Evolutionary conservation across 169 alveolate species (phyloP).

Genomic region (Cyclospora cayetanensis): DNA sequence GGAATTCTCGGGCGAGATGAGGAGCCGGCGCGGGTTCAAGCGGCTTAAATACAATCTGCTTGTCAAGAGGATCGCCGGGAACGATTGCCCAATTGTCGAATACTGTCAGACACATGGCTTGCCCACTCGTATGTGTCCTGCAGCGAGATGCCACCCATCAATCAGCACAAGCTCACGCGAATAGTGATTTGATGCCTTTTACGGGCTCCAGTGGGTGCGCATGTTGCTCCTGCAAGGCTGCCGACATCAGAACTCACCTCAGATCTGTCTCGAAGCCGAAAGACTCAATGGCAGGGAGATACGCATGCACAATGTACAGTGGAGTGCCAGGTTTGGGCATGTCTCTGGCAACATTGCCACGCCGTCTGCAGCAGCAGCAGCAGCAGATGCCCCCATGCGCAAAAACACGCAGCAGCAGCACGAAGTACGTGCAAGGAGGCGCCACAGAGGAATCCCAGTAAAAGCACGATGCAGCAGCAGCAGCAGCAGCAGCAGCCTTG

Average conservation of each 20-base stretch:
- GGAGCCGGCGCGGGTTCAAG: conserved; percentile 98
- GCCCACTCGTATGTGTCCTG: conserved; percentile 96
- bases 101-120: conserved; percentile 95
- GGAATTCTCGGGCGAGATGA: conserved; percentile 97
- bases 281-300: conserved; percentile 98
- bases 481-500: background rate
- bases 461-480: background rate
- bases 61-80: conserved; percentile 99
- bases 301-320: conserved; percentile 94
- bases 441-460: background rate
- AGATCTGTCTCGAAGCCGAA: conserved; percentile 99
- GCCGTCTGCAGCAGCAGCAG: conserved; percentile 80
- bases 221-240: background rate
- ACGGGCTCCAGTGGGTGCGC: background rate
- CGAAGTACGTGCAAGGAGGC: background rate
- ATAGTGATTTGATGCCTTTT: background rate
- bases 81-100: conserved; percentile 98
- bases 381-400: conserved; percentile 56
- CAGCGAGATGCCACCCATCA: background rate
- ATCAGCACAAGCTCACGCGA: background rate
- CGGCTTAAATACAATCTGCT: conserved; percentile 92
- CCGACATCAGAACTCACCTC: conserved; percentile 74
- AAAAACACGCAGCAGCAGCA: conserved; percentile 15
- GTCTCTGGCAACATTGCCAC: conserved; percentile 93
- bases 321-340: conserved; percentile 95